A percentile compares a stretch with the other conserved stretches of the same genome.
Conservation (phyloP, 257 asterid species). For the Marsdenia floribunda region DNA sequence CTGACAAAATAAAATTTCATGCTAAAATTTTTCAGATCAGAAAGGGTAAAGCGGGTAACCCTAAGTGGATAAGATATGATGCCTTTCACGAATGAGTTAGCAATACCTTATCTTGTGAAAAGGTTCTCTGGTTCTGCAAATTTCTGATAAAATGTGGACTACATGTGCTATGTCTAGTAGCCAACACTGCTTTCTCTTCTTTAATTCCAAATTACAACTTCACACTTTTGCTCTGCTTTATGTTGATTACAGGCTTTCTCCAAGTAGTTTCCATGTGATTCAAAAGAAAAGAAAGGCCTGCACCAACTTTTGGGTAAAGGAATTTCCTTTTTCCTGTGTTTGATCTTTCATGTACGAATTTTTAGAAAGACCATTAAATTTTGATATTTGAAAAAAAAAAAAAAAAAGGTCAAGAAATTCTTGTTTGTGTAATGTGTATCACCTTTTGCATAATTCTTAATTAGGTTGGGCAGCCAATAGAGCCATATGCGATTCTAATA, state of each 20-base stretch:
- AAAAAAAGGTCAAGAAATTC: not conserved
- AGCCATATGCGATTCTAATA: not conserved
- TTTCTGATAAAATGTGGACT: not conserved
- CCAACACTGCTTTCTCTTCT: not conserved
- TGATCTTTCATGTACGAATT: not conserved
- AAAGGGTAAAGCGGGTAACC: not conserved
- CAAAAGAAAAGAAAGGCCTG: not conserved
- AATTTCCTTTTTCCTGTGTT: not conserved
- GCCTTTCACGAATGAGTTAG: not conserved
- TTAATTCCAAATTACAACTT: not conserved
- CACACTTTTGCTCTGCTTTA: not conserved
- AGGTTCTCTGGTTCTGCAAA: not conserved
- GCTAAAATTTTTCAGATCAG: no score
- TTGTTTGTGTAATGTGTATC: not conserved
- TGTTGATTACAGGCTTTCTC: not conserved
- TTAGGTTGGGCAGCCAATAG: not conserved
- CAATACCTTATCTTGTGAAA: not conserved
- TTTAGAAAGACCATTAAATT: not conserved
- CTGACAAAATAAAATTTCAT: no score
- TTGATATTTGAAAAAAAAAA: no score
- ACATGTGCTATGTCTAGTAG: conserved; percentile 7
- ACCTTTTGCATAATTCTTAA: not conserved
- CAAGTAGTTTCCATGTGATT: not conserved
- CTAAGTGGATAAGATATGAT: not conserved
- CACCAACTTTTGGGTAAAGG: not conserved